Evolutionary conservation across 306 rosid genomes (phyloP), one percentile per base, ranked within the genome.

Genomic region (Trifolium subterraneum): DNA sequence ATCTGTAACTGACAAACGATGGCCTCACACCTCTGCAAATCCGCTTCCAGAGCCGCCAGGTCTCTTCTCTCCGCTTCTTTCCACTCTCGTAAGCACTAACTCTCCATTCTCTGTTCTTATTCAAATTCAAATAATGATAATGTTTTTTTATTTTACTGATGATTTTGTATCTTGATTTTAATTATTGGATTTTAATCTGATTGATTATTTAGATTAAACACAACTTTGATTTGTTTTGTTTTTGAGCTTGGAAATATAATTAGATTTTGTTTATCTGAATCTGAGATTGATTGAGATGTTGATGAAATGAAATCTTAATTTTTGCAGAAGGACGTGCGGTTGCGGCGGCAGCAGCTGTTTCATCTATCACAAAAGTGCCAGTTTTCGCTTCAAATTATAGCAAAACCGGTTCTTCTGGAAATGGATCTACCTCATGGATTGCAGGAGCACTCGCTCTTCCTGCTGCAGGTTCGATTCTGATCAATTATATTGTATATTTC

Each of bases 401-500:
- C 3, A 89, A 78, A 63, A 65, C 83, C 1, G 84, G 84, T 77
- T 84, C 96, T 38, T 84, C 96, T 44, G 81, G 47, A 78, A 84
- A 66, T 76, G 84, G 88, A 38, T 70, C 82, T 72, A 42, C 72
- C 4, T 39, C 86, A 48, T 93, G 97, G 98, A 70, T 91, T 82
- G 73, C 94, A 6, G 96, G 94, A 76, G 86, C 89, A 19, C 78
- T 93, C 8, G 91, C 93, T 68, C 76, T 93, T 70, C 92, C 96
- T 64, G 90, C 88, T 0, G 98, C 93, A 87, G 97, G 98, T 93
- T 79, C 5, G 54, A 10, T 22, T 79, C 25, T 1, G 25, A 22
- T 22, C 8, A 45, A 5, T 27, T 52, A 2, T 5, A 22, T 27
- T 59, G 65, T 13, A n/a, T 50, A 11, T 31, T 36, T 50, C 27